These are phyloP conservation scores for Coemansia sp. DNA, from an alignment of 192 early-diverging fungal species.

Conservation along the genomic window DNA sequence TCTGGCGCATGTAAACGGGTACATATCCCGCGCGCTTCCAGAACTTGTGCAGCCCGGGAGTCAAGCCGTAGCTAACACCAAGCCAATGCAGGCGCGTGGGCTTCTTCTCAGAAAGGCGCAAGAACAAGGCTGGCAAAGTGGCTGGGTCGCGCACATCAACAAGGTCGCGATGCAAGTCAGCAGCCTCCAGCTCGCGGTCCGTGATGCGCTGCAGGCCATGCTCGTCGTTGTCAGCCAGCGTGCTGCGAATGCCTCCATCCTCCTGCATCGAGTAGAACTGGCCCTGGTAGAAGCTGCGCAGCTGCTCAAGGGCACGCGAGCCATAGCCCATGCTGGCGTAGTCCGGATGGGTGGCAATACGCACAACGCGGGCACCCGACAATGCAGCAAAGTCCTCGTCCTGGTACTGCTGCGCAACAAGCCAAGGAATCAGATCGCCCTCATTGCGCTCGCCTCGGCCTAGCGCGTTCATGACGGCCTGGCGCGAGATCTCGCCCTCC, in stretches of 20 bases:
- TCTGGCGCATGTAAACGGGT: constrained; percentile 96
- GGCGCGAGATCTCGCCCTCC: constrained; percentile 92
- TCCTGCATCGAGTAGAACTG: constrained; percentile 63
- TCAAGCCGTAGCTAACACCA: constrained; percentile 94
- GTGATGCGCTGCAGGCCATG: constrained; percentile 55
- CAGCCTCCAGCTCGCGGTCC: constrained; percentile 57
- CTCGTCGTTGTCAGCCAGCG: constrained; percentile 57
- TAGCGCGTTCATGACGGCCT: constrained; percentile 78
- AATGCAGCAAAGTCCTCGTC: constrained; percentile 96
- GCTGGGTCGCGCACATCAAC: constrained; percentile 83
- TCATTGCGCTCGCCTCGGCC: constrained; percentile 79
- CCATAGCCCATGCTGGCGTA: constrained; percentile 99
- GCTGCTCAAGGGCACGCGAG: constrained; percentile 75
- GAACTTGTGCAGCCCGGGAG: constrained; percentile 86
- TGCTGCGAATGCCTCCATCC: constrained; percentile 49
- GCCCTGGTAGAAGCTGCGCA: constrained; percentile 88
- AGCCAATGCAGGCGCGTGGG: constrained; percentile 86
- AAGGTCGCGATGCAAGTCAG: constrained; percentile 67
- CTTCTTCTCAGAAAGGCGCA: constrained; percentile 79
- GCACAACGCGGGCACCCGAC: constrained; percentile 93
- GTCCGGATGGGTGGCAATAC: constrained; percentile 97
- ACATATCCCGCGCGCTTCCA: constrained; percentile 90
- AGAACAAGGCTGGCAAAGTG: constrained; percentile 88
- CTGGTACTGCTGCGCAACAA: constrained; percentile 90
- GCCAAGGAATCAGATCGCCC: constrained; percentile 98